Evolutionary conservation across 1,284 basidiomycete species (phyloP).

Genomic region (Ustilago curta): DNA sequence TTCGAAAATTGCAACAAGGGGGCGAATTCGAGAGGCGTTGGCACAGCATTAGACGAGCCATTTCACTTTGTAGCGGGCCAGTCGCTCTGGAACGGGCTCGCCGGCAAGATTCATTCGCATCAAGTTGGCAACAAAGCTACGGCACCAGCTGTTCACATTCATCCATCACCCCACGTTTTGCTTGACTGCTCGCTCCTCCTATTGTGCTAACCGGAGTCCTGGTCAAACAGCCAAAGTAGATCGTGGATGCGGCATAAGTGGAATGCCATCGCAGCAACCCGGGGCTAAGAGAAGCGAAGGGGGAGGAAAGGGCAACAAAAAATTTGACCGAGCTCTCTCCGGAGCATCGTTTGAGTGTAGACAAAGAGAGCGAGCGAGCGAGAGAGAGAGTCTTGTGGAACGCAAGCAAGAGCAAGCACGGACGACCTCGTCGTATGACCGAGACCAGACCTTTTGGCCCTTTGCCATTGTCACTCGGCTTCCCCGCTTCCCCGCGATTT

Average conservation of each 20-base stretch:
- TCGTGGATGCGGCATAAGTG: background rate
- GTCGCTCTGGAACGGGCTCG: too few species aligned
- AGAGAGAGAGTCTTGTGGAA: conserved; percentile 6
- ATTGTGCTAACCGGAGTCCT: background rate
- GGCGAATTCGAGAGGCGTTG: background rate
- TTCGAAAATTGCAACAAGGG: background rate
- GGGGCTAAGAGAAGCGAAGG: too few species aligned
- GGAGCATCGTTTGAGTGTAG: background rate
- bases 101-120: too few species aligned
- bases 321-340: conserved; percentile 27
- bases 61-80: too few species aligned
- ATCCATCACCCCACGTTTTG: too few species aligned
- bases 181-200: background rate
- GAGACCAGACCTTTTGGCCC: conserved; percentile 21
- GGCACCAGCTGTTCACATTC: too few species aligned
- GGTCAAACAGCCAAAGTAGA: background rate
- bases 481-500: conserved; percentile 5
- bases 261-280: too few species aligned
- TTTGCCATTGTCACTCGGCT: background rate
- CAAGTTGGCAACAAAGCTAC: too few species aligned
- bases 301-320: background rate
- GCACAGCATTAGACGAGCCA: too few species aligned
- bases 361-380: too few species aligned
- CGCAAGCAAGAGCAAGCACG: background rate
- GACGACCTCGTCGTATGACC: conserved; percentile 18